A percentile compares a stretch with the other conserved stretches of the same genome.
Evolutionary conservation across 2,329 filamentous ascomycete species (phyloP).

Genomic region (Colletotrichum filicis): DNA sequence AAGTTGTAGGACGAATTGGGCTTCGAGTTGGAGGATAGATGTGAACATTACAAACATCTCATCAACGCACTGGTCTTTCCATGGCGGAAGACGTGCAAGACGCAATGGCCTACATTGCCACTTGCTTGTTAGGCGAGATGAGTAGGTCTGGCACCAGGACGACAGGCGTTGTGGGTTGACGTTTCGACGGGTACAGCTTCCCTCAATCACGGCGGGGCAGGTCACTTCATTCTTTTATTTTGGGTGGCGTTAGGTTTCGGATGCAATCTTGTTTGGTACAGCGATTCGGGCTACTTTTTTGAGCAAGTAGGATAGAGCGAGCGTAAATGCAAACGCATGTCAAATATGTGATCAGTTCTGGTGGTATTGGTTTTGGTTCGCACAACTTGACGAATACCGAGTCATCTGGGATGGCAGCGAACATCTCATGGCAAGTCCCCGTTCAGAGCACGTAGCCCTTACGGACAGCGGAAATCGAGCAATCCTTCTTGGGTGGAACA

Average conservation of each 20-base stretch:
- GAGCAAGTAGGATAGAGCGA: neutral
- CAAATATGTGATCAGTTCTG: neutral
- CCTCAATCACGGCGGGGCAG: neutral
- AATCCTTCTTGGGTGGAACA: no score
- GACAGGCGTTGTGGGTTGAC: neutral
- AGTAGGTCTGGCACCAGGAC: no score
- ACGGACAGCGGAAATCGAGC: no score
- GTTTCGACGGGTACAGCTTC: neutral
- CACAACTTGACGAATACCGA: neutral
- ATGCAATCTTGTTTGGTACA: neutral
- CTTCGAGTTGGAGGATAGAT: neutral
- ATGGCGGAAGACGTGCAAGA: neutral
- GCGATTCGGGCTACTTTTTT: constrained; percentile 1
- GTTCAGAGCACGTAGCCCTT: no score
- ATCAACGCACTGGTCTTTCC: neutral
- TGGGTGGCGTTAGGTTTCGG: neutral
- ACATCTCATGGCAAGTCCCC: no score
- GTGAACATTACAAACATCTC: neutral
- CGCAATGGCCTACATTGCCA: neutral
- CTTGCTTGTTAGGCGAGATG: neutral
- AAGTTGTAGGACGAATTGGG: constrained; percentile 59
- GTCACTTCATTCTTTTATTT: neutral
- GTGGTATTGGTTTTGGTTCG: no score
- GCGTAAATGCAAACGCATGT: neutral
- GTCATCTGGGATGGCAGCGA: no score